Percentiles rank a stretch among this genome's conserved stretches.
phyloP scores from a whole-genome alignment of 2,329 filamentous ascomycete species.

The Cryphonectria radicalis region DNA sequence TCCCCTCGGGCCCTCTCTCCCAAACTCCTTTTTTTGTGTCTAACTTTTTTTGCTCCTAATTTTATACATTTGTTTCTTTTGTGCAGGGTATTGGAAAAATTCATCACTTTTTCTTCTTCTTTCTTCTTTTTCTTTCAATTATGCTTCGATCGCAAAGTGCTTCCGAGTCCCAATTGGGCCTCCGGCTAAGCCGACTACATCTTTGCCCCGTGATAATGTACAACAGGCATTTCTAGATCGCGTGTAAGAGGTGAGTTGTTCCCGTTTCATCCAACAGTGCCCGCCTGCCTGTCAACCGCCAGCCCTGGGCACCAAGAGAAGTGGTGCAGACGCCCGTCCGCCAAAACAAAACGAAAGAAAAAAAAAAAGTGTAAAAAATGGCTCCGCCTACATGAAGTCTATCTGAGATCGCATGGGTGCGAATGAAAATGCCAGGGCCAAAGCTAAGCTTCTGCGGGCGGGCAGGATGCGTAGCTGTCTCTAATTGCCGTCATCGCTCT shows the following conservation, averaged over 20 bases:
- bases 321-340: not conserved
- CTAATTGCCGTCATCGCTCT: constrained; percentile 44
- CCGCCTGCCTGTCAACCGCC: not conserved
- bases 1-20: too few relatives aligned
- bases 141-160: not conserved
- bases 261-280: constrained; percentile 5
- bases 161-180: not conserved
- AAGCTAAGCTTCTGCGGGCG: not conserved
- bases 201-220: constrained; percentile 3
- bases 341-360: not conserved
- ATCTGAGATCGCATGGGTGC: not conserved
- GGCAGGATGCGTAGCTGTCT: not conserved
- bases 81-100: constrained; percentile 4
- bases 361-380: not conserved
- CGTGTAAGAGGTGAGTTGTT: constrained; percentile 11
- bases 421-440: not conserved
- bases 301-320: constrained; percentile 12
- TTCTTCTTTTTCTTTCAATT: too few relatives aligned
- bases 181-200: not conserved
- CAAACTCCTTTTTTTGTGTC: not conserved
- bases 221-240: not conserved
- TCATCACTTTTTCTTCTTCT: not conserved
- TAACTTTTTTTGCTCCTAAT: too few relatives aligned
- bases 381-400: constrained; percentile 5
- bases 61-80: not conserved